phyloP scores from a whole-genome alignment of 176 grass and related monocot genomes.

The Avena eriantha region DNA sequence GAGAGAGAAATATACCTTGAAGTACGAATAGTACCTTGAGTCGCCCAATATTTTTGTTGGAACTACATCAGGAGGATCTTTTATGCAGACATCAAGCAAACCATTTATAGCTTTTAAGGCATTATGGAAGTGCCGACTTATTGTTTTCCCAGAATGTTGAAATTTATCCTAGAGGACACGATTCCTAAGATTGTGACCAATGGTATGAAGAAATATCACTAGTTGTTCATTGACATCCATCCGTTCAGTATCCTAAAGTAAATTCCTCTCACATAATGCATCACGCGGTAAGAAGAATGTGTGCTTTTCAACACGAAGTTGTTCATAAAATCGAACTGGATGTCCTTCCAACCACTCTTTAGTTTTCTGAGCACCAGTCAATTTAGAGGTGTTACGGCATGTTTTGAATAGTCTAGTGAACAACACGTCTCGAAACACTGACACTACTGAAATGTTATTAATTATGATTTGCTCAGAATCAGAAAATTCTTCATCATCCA shows the following conservation, averaged over 20 bases:
- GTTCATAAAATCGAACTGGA: slow-evolving; percentile 2
- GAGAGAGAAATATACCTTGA: background rate
- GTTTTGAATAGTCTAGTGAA: background rate
- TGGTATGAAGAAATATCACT: background rate
- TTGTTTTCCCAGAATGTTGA: background rate
- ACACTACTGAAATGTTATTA: background rate
- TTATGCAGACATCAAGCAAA: background rate
- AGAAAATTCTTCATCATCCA: background rate
- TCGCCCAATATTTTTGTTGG: background rate
- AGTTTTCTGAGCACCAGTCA: background rate
- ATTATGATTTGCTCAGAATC: background rate
- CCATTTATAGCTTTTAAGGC: background rate
- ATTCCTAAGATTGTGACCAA: too few relatives aligned
- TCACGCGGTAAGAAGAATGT: background rate
- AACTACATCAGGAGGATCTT: background rate
- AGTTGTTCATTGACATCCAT: background rate
- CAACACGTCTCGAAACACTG: background rate
- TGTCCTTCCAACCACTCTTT: background rate
- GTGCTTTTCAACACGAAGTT: background rate
- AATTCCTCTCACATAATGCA: background rate
- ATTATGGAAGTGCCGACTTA: background rate
- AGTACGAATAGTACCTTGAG: background rate
- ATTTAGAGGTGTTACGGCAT: background rate
- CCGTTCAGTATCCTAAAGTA: background rate
- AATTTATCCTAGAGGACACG: too few relatives aligned